Base-by-base conservation (phyloP, 306 rosid species). In the Bauhinia variegata region DNA sequence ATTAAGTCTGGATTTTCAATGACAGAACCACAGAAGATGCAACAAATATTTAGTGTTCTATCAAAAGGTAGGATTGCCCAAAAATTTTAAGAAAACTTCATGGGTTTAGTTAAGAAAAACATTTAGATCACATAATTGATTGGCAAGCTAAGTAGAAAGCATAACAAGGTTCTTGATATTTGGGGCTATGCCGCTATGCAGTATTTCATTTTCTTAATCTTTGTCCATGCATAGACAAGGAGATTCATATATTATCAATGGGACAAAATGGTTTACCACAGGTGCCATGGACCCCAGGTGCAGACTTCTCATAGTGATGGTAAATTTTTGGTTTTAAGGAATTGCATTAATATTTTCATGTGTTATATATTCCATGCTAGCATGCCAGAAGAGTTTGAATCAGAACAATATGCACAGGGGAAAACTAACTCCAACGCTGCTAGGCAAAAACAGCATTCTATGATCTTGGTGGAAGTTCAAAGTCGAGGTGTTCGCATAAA, bases 271-370 rank as follows among this genome's bases (percentile, higher is more conserved):
- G 89, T 85, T 83, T 85, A 85, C 87, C 28, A 85, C 85, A 74
- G 89, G 87, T 7, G 83, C 89, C 31, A 76, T 85, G 87, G 89
- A 85, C 79, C 87, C 87, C 0, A 85, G 89, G 73, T 85, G 89
- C 74, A 79, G 71, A 58, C 31, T 85, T 78, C 83, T 85, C 23
- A 66, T 85, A 52, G 81, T 82, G 60, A 82, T 85, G 89, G 89
- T 85, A 54, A 60, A 78, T 81, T 71, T 15, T 77, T 63, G 10
- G 57, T 53, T 36, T 43, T 42, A 11, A 11, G 8, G 31, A 41
- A 28, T 49, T 53, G 36, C 33, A 15, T n/a, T 68, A 36, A 13
- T 12, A 18, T 6, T 16, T 16, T 46, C 47, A 46, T 61, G 28
- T 10, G n/a, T 6, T 13, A 16, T n/a, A n/a, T n/a, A n/a, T n/a